Evolutionary conservation across 768 basidiomycete genomes (phyloP).

Genomic region (Rhizopogon vulgaris): DNA sequence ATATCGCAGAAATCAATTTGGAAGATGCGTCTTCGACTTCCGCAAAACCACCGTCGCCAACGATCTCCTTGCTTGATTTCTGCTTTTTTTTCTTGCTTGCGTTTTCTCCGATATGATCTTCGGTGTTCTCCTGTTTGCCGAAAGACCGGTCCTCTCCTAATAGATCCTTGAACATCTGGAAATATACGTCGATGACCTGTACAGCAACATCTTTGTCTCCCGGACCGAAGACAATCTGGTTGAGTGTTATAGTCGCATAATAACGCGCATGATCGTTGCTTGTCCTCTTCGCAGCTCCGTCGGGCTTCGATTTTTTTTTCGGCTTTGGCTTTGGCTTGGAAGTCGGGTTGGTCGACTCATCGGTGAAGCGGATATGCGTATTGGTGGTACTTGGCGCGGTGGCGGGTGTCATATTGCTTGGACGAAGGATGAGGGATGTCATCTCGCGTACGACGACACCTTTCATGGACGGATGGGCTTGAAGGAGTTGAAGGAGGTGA

Average conservation of each 20-base stretch:
- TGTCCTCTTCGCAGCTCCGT: constrained; percentile 31
- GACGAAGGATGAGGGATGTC: constrained; percentile 64
- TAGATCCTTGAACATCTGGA: constrained; percentile 87
- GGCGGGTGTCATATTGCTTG: constrained; percentile 31
- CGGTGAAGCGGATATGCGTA: constrained; percentile 51
- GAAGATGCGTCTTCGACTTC: constrained; percentile 79
- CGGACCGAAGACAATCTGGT: constrained; percentile 75
- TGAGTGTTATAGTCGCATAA: constrained; percentile 90
- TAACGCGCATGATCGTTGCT: constrained; percentile 76
- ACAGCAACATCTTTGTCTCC: constrained; percentile 71
- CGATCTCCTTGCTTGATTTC: constrained; percentile 36
- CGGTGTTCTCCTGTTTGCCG: constrained; percentile 17
- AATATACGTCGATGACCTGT: constrained; percentile 83
- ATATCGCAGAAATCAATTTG: constrained; percentile 79
- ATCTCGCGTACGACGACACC: constrained; percentile 83
- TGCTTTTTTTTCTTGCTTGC: constrained; percentile 18
- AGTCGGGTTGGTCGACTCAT: constrained; percentile 15
- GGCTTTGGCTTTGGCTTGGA: constrained; percentile 8
- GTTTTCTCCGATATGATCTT: constrained; percentile 28
- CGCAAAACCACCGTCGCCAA: constrained; percentile 59
- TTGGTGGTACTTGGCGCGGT: constrained; percentile 17
- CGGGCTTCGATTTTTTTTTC: constrained; percentile 10
- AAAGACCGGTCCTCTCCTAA: constrained; percentile 52
- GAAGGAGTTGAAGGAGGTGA: constrained; percentile 82
- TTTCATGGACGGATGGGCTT: constrained; percentile 93